phyloP scores from a whole-genome alignment of 768 basidiomycete species.

The Lanmaoa pseudosensibilis region DNA sequence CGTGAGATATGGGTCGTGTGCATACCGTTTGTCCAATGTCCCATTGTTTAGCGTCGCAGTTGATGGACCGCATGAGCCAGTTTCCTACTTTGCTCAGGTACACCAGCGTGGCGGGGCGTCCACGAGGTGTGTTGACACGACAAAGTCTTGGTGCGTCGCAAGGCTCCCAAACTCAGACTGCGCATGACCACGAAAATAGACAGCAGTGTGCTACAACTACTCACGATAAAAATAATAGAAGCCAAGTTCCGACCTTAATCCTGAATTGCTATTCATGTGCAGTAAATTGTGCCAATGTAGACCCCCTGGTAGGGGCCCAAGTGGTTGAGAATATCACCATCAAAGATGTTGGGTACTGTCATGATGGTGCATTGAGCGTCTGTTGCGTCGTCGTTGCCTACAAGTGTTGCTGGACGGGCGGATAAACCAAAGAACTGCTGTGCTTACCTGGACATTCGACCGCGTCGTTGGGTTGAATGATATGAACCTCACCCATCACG shows the following conservation, averaged over 20 bases:
- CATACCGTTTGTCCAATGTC: background rate
- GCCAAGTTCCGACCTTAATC: background rate
- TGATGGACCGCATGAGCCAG: background rate
- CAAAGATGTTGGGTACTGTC: slow-evolving; percentile 54
- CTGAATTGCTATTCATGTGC: slow-evolving; percentile 22
- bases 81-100: background rate
- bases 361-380: slow-evolving; percentile 53
- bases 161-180: background rate
- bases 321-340: slow-evolving; percentile 53
- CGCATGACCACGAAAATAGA: background rate
- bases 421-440: background rate
- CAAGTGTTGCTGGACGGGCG: background rate
- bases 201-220: background rate
- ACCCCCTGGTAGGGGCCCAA: slow-evolving; percentile 58
- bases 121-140: background rate
- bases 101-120: background rate
- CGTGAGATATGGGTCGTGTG: slow-evolving; percentile 1
- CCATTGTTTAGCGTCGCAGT: background rate
- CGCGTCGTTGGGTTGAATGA: slow-evolving; percentile 37
- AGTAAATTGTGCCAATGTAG: slow-evolving; percentile 50
- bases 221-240: slow-evolving; percentile 10
- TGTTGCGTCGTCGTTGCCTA: slow-evolving; percentile 55
- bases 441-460: slow-evolving; percentile 42
- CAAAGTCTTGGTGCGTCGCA: background rate
- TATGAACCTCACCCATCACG: slow-evolving; percentile 42